Conservation (phyloP, 441 rosid species). For the Jatropha multifida region DNA sequence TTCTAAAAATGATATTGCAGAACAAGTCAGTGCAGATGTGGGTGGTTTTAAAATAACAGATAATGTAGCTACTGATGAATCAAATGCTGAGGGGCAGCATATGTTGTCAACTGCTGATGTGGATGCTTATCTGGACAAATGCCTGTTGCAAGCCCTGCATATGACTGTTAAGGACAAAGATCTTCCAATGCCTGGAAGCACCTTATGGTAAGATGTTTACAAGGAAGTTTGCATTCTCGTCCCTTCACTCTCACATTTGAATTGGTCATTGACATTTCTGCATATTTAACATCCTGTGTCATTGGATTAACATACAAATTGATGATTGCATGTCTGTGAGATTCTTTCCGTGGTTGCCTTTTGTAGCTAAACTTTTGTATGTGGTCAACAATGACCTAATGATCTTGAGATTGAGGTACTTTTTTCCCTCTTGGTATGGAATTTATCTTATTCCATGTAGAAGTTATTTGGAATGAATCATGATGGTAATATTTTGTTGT, state of each 20-base stretch:
- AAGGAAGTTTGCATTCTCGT: background rate
- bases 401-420: background rate
- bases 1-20: constrained; percentile 32
- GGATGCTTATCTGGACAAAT: constrained; percentile 77
- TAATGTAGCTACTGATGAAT: constrained; percentile 34
- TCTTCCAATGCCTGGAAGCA: constrained; percentile 95
- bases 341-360: background rate
- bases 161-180: constrained; percentile 85
- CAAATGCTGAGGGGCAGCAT: constrained; percentile 46
- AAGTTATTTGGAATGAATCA: background rate
- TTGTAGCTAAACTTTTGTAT: background rate
- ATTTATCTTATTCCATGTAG: constrained; percentile 1
- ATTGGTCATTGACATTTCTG: background rate
- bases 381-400: background rate
- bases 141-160: constrained; percentile 91
- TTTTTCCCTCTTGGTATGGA: background rate
- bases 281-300: background rate
- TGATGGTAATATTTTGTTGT: background rate
- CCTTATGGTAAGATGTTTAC: constrained; percentile 63
- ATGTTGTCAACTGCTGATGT: constrained; percentile 55
- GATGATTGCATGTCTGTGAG: background rate
- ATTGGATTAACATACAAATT: background rate
- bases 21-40: constrained; percentile 39
- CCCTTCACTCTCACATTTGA: background rate
- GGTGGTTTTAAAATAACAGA: constrained; percentile 47